Percentiles rank a stretch among this genome's conserved stretches.
Conservation (phyloP, 2,329 filamentous ascomycete species). For the Epichloe uncinata region DNA sequence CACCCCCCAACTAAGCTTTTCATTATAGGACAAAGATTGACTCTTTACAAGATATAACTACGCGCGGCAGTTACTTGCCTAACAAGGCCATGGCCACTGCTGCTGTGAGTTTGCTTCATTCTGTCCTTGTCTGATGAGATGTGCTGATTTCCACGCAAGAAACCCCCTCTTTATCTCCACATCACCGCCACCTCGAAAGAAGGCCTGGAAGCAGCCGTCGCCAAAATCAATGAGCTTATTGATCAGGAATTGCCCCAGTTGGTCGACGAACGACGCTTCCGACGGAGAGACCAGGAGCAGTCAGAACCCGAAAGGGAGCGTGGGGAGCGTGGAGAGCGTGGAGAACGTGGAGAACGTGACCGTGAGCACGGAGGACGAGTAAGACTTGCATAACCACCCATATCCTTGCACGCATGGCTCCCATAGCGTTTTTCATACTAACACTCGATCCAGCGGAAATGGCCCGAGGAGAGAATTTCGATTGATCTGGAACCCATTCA, state of each 20-base stretch:
- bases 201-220: constrained; percentile 78
- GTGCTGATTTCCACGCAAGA: constrained; percentile 41
- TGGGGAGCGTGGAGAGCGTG: constrained; percentile 18
- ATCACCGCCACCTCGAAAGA: constrained; percentile 86
- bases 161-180: constrained; percentile 87
- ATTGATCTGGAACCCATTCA: constrained; percentile 82
- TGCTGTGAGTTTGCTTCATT: constrained; percentile 48
- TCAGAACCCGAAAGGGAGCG: constrained; percentile 51
- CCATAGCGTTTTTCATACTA: neutral
- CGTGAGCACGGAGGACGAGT: constrained; percentile 65
- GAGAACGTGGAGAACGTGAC: constrained; percentile 51
- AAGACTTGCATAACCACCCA: constrained; percentile 17
- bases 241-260: constrained; percentile 90
- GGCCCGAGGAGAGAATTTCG: constrained; percentile 91
- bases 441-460: constrained; percentile 61
- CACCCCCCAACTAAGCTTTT: constrained; percentile 14
- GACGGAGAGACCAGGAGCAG: constrained; percentile 65
- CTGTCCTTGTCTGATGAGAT: neutral
- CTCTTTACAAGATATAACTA: constrained; percentile 76
- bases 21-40: constrained; percentile 37
- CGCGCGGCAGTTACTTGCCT: constrained; percentile 88
- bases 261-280: constrained; percentile 87
- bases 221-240: constrained; percentile 88
- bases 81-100: constrained; percentile 96
- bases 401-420: neutral